Percentiles rank a stretch among this genome's conserved stretches.
Conservation (phyloP, 2,329 filamentous ascomycete genomes). For the Diaporthe vaccinii region DNA sequence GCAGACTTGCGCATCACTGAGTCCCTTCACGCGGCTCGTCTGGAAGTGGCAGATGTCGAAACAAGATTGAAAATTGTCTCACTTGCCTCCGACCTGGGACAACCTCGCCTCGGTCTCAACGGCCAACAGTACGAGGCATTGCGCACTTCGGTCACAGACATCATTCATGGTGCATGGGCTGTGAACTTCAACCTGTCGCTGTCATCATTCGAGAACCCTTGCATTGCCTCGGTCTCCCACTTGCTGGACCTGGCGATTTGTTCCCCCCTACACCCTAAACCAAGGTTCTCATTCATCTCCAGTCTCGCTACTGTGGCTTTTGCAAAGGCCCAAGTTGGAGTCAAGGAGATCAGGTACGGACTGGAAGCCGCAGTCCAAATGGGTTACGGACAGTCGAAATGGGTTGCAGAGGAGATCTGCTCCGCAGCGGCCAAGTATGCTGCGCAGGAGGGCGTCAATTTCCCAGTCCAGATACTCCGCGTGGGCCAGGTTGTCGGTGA, state of each 20-base stretch:
- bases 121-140: constrained; percentile 18
- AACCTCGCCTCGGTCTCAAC: background rate
- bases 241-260: background rate
- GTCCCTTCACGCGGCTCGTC: constrained; percentile 40
- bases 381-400: constrained; percentile 34
- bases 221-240: constrained; percentile 21
- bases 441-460: constrained; percentile 46
- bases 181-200: constrained; percentile 34
- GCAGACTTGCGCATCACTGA: constrained; percentile 49
- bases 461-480: constrained; percentile 51
- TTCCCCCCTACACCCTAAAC: background rate
- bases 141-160: constrained; percentile 13
- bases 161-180: constrained; percentile 31
- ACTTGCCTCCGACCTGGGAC: constrained; percentile 6
- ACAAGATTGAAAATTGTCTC: background rate
- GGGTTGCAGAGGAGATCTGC: constrained; percentile 33
- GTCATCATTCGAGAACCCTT: constrained; percentile 14
- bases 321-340: background rate
- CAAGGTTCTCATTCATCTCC: constrained; percentile 24
- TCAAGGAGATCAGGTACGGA: constrained; percentile 18
- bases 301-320: background rate
- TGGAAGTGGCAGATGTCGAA: background rate
- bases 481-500: constrained; percentile 64
- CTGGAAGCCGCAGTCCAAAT: background rate
- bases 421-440: constrained; percentile 6